phyloP scores from a whole-genome alignment of 352 stramenopile species.

The Pythium diclinum region DNA sequence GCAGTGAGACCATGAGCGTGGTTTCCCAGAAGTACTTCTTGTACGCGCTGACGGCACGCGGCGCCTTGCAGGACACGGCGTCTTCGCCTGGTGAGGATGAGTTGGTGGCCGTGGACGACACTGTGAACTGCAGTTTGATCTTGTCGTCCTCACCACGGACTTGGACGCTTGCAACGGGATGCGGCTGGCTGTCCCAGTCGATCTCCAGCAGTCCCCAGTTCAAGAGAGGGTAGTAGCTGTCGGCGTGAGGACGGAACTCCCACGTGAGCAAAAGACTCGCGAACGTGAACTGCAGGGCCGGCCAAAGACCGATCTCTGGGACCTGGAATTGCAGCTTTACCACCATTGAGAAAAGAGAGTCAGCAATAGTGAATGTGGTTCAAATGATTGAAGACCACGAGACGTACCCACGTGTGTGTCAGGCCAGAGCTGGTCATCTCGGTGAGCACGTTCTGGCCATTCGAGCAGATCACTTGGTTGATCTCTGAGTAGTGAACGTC shows the following conservation, averaged over 20 bases:
- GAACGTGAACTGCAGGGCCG: conserved; percentile 64
- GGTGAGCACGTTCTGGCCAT: conserved; percentile 55
- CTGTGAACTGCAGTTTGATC: conserved; percentile 65
- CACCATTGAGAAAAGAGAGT: neutral
- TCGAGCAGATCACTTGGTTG: conserved; percentile 88
- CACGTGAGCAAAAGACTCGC: conserved; percentile 72
- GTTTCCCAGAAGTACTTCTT: neutral
- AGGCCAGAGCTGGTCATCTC: conserved; percentile 92
- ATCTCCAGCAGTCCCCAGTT: conserved; percentile 93
- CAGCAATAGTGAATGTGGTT: neutral
- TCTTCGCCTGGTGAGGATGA: neutral
- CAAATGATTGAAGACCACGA: neutral
- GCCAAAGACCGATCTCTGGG: conserved; percentile 47
- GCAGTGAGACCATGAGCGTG: neutral
- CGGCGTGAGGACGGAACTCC: conserved; percentile 61
- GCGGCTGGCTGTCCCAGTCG: conserved; percentile 66
- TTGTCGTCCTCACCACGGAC: conserved; percentile 55
- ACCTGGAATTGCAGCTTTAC: conserved; percentile 71
- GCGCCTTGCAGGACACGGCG: neutral
- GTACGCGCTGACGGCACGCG: neutral
- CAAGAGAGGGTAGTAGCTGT: conserved; percentile 82
- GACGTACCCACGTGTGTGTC: conserved; percentile 90
- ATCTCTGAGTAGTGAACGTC: conserved; percentile 93
- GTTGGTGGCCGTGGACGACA: conserved; percentile 33
- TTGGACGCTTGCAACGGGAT: conserved; percentile 59